Percentiles rank a stretch among this genome's conserved stretches.
Conservation (phyloP, 2,329 filamentous ascomycete genomes). For the Aureobasidium lini region DNA sequence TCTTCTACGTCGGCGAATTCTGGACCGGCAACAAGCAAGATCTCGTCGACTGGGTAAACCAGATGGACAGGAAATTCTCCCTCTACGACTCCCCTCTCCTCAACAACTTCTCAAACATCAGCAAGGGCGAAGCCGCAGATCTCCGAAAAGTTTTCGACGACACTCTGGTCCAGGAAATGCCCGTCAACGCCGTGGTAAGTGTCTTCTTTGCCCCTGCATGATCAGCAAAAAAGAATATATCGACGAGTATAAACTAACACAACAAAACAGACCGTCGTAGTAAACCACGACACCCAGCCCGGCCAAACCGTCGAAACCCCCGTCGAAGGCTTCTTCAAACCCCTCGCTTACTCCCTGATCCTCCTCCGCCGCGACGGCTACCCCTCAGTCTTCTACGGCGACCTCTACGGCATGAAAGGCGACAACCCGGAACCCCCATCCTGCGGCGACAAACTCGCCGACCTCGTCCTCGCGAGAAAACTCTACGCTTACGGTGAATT, state of each 20-base stretch:
- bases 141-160: conserved; percentile 54
- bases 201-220: not conserved
- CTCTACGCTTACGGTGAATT: conserved; percentile 59
- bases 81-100: conserved; percentile 62
- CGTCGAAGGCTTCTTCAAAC: conserved; percentile 61
- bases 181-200: conserved; percentile 45
- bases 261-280: conserved; percentile 48
- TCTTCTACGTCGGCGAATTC: conserved; percentile 61
- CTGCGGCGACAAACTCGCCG: conserved; percentile 40
- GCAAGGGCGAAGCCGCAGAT: conserved; percentile 33
- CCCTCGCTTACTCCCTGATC: conserved; percentile 64
- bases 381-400: conserved; percentile 64
- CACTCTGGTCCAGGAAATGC: conserved; percentile 49
- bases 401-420: conserved; percentile 56
- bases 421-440: conserved; percentile 44
- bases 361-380: conserved; percentile 56
- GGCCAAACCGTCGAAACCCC: conserved; percentile 57
- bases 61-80: conserved; percentile 34
- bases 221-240: not conserved
- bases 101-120: conserved; percentile 55
- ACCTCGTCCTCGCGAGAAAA: conserved; percentile 53
- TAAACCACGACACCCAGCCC: conserved; percentile 63
- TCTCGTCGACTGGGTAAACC: conserved; percentile 48
- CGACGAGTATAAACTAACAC: not conserved
- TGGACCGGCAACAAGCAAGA: conserved; percentile 53